Conservation (phyloP, 805 yeast species). For the Nakazawaea ernobii region DNA sequence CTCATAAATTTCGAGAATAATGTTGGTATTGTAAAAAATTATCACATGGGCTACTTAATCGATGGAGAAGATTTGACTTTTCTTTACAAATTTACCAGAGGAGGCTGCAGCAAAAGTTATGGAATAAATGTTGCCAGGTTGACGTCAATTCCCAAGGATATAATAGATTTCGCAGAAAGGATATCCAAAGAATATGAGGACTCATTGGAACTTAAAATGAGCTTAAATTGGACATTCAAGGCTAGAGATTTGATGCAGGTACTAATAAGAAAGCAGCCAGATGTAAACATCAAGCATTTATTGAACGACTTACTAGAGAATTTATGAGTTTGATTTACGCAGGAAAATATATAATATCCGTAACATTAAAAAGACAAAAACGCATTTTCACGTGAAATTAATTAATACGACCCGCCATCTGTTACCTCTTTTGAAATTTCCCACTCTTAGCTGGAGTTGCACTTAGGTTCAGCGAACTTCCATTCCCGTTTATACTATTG, state of each 20-base stretch:
- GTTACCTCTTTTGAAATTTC: slow-evolving; percentile 24
- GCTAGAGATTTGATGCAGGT: slow-evolving; percentile 9
- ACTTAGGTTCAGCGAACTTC: slow-evolving; percentile 17
- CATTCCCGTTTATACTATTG: neutral
- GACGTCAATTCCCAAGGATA: slow-evolving; percentile 50
- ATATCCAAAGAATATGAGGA: slow-evolving; percentile 25
- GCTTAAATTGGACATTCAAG: slow-evolving; percentile 3
- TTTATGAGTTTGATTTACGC: slow-evolving; percentile 4
- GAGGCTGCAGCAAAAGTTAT: slow-evolving; percentile 58
- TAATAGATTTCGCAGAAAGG: slow-evolving; percentile 39
- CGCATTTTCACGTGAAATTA: neutral
- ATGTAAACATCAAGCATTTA: slow-evolving; percentile 5
- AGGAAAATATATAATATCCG: neutral
- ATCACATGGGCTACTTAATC: slow-evolving; percentile 63
- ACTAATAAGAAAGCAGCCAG: neutral
- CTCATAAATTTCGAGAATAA: slow-evolving; percentile 45
- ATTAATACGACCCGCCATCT: neutral
- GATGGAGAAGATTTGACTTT: slow-evolving; percentile 36
- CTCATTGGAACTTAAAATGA: slow-evolving; percentile 13
- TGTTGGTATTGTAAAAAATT: slow-evolving; percentile 44
- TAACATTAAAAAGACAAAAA: neutral
- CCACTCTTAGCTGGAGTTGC: slow-evolving; percentile 17
- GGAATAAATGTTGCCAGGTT: slow-evolving; percentile 83
- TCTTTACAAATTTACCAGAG: slow-evolving; percentile 44
- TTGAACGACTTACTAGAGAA: slow-evolving; percentile 19